Evolutionary conservation across 176 grass and related monocot species (phyloP).

Genomic region (Cocos nucifera): DNA sequence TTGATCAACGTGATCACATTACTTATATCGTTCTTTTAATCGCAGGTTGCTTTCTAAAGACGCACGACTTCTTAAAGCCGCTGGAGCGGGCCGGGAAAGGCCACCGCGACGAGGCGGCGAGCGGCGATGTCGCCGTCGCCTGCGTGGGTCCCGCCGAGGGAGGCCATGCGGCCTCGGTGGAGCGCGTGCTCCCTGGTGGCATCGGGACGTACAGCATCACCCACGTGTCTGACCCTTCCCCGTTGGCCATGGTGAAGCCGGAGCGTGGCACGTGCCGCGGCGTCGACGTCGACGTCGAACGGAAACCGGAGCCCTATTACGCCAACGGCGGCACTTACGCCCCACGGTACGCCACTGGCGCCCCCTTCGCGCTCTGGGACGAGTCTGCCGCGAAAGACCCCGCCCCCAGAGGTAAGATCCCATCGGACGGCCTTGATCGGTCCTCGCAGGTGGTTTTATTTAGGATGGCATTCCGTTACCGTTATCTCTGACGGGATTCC

Average conservation of each 20-base stretch:
- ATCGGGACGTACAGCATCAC: conserved; percentile 58
- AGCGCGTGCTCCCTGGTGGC: conserved; percentile 46
- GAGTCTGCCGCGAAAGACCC: conserved; percentile 21
- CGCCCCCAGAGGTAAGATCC: conserved; percentile 33
- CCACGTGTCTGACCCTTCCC: conserved; percentile 28
- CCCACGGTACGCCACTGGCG: conserved; percentile 32
- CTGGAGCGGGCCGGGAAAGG: conserved; percentile 30
- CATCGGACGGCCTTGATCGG: too few species aligned
- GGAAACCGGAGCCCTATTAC: conserved; percentile 19
- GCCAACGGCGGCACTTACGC: background rate
- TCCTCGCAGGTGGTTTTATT: too few species aligned
- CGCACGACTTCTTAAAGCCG: conserved; percentile 73
- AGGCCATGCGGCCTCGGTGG: conserved; percentile 11
- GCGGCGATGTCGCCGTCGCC: background rate
- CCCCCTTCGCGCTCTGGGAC: conserved; percentile 45
- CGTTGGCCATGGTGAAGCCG: conserved; percentile 18
- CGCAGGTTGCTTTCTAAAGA: conserved; percentile 53
- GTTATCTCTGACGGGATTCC: too few species aligned
- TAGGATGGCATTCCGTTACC: too few species aligned
- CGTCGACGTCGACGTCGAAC: background rate
- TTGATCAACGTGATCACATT: too few species aligned
- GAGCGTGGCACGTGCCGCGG: conserved; percentile 17
- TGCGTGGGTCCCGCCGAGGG: background rate
- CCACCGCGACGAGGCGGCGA: background rate
- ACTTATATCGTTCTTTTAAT: background rate